A percentile compares a stretch with the other conserved stretches of the same genome.
These are phyloP conservation scores for Lactarius evosmus DNA, from an alignment of 768 basidiomycete species.

Conservation along the genomic window DNA sequence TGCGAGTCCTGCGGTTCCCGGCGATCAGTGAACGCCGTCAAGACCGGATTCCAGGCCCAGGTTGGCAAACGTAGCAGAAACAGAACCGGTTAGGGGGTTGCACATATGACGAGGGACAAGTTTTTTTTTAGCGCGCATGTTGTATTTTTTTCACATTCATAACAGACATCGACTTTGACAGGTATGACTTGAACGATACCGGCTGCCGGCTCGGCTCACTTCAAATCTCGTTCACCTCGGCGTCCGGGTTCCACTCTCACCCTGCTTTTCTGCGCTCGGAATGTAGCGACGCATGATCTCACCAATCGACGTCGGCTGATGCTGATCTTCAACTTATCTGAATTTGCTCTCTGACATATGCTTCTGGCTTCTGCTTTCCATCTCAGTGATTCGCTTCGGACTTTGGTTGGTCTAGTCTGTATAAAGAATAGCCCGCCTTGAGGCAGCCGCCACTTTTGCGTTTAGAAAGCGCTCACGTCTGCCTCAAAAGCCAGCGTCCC, in stretches of 20 bases:
- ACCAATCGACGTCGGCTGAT: slow-evolving; percentile 25
- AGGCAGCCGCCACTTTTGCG: slow-evolving; percentile 17
- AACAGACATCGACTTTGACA: slow-evolving; percentile 23
- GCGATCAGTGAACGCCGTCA: slow-evolving; percentile 93
- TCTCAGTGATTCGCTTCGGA: slow-evolving; percentile 25
- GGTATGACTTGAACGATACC: slow-evolving; percentile 17
- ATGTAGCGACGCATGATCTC: slow-evolving; percentile 24
- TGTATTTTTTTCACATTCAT: slow-evolving; percentile 26
- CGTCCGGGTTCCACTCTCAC: slow-evolving; percentile 16
- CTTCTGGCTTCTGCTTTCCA: slow-evolving; percentile 26
- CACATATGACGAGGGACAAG: slow-evolving; percentile 16
- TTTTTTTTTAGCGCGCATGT: slow-evolving; percentile 25
- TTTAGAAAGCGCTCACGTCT: slow-evolving; percentile 19
- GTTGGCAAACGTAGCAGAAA: slow-evolving; percentile 85
- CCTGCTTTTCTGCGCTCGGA: slow-evolving; percentile 17
- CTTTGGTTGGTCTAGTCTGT: slow-evolving; percentile 23
- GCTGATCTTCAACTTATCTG: slow-evolving; percentile 27
- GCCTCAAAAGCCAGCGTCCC: slow-evolving; percentile 24
- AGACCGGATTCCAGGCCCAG: slow-evolving; percentile 98
- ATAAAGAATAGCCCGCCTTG: slow-evolving; percentile 26
- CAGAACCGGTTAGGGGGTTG: slow-evolving; percentile 52
- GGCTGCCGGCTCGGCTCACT: slow-evolving; percentile 15
- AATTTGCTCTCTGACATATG: slow-evolving; percentile 15
- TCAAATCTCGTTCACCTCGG: slow-evolving; percentile 18
- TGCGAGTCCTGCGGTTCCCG: slow-evolving; percentile 89